Conservation (phyloP, 371 early-diverging fungal genomes). For the Mucor velutinosus region DNA sequence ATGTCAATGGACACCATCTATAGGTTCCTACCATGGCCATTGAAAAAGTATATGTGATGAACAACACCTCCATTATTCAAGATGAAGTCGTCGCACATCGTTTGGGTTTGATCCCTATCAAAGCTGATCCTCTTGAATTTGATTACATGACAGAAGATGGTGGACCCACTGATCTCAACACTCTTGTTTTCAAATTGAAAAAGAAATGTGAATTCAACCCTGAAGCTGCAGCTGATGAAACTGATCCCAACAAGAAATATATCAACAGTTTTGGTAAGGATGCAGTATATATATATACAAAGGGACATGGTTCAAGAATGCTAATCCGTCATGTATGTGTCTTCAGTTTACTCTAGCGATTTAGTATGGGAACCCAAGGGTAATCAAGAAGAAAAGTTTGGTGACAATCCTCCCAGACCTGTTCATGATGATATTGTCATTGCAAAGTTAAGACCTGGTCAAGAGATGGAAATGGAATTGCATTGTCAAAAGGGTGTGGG, state of each 20-base stretch:
- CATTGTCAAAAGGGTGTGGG: constrained; percentile 96
- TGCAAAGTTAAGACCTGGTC: constrained; percentile 95
- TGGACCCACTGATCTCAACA: constrained; percentile 88
- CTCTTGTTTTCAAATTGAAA: constrained; percentile 89
- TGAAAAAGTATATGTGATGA: constrained; percentile 92
- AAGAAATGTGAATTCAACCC: constrained; percentile 74
- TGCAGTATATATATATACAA: neutral
- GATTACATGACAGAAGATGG: constrained; percentile 74
- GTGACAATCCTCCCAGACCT: constrained; percentile 68
- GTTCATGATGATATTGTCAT: constrained; percentile 91
- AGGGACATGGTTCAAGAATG: neutral
- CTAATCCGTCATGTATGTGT: neutral
- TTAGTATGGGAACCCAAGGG: constrained; percentile 91
- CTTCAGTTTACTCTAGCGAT: constrained; percentile 76
- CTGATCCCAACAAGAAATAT: constrained; percentile 72
- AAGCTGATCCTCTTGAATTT: constrained; percentile 82
- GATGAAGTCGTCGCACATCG: constrained; percentile 99
- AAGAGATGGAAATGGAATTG: constrained; percentile 85
- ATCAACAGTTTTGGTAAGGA: constrained; percentile 62
- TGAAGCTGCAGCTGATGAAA: constrained; percentile 63
- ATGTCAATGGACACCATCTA: neutral
- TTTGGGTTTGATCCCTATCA: constrained; percentile 96
- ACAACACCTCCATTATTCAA: constrained; percentile 95
- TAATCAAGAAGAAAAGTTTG: constrained; percentile 78
- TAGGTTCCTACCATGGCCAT: constrained; percentile 98